Evolutionary conservation across 169 alveolate species (phyloP), one percentile per base, ranked within the genome.

Genomic region (Fabrea salina): DNA sequence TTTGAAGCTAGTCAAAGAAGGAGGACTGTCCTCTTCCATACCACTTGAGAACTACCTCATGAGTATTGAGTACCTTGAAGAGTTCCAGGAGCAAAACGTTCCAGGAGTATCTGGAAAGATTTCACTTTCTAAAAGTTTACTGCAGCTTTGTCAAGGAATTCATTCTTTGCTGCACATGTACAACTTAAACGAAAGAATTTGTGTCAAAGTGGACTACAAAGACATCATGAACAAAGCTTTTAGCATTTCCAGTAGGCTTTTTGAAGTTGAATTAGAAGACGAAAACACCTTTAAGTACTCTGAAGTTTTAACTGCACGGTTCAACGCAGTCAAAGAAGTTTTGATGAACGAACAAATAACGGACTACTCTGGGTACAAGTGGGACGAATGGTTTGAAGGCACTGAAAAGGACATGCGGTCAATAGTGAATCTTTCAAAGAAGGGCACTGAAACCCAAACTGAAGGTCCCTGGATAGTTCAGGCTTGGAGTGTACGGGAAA

Each of bases 1-100:
- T 27, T 47, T 70, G 37, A 70, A 70, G 35, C 68, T 70, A n/a
- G 16, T 70, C 13, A 70, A 70, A 70, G 79, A 70, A 47, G 79
- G 47, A 0, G 66, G 79, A 41, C 16, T 70, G 8, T 22, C 50
- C 49, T 39, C 79, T 16, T 27, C 79, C 5, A 43, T 70, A 43
- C 27, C 67, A 2, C 27, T 70, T 22, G 79, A 70, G 25, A 22
- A 32, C n/a, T 50, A 22, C 22, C 16, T 22, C 32, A 16, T 19
- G 50, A 16, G 51, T 25, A 8, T 70, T 27, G 79, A 37, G 16
- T 27, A 27, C 13, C 16, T 70, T 30, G 67, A 70, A 25, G 44
- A 70, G 22, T 70, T 70, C 32, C 19, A 47, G 7, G 27, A 19
- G 13, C 67, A 70, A 50, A 30, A 25, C 27, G 35, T 70, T 13